phyloP scores from a whole-genome alignment of 352 stramenopile species.

The Phytophthora sansomeana region DNA sequence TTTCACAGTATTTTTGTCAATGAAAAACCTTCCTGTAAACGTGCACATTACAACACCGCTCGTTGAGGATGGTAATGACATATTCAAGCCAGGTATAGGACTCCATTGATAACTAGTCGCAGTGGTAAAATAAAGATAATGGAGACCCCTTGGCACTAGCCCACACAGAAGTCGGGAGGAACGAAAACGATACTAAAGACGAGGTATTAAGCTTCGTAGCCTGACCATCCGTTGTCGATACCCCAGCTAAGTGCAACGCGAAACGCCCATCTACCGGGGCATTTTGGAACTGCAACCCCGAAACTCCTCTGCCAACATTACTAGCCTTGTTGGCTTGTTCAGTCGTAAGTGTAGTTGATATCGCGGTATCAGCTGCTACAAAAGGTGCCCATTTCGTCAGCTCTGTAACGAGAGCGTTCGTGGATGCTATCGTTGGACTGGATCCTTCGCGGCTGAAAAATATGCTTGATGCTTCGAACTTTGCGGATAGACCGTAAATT shows the following conservation, averaged over 20 bases:
- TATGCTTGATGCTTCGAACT: constrained; percentile 58
- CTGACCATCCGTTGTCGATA: constrained; percentile 44
- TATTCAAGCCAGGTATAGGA: constrained; percentile 39
- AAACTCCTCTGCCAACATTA: constrained; percentile 53
- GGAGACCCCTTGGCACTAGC: constrained; percentile 34
- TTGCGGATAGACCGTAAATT: constrained; percentile 51
- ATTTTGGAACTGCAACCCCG: constrained; percentile 51
- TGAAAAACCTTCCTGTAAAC: constrained; percentile 62
- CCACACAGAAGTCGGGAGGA: constrained; percentile 40
- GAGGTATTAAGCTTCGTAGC: constrained; percentile 52
- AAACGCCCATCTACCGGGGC: constrained; percentile 49
- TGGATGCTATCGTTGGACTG: constrained; percentile 27
- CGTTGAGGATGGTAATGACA: constrained; percentile 21
- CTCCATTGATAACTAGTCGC: constrained; percentile 43
- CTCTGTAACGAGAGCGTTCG: constrained; percentile 34
- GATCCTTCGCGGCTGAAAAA: constrained; percentile 57
- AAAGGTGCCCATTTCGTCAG: constrained; percentile 52
- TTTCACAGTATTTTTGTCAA: constrained; percentile 56
- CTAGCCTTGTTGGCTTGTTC: constrained; percentile 46
- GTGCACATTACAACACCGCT: constrained; percentile 52
- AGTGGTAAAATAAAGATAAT: constrained; percentile 31
- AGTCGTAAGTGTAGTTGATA: constrained; percentile 33
- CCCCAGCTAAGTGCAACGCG: constrained; percentile 40
- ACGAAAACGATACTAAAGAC: constrained; percentile 50
- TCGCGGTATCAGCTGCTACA: constrained; percentile 40